These are phyloP conservation scores for Tetrahymena thermophila DNA, from an alignment of 73 alveolate species.

Conservation along the genomic window DNA sequence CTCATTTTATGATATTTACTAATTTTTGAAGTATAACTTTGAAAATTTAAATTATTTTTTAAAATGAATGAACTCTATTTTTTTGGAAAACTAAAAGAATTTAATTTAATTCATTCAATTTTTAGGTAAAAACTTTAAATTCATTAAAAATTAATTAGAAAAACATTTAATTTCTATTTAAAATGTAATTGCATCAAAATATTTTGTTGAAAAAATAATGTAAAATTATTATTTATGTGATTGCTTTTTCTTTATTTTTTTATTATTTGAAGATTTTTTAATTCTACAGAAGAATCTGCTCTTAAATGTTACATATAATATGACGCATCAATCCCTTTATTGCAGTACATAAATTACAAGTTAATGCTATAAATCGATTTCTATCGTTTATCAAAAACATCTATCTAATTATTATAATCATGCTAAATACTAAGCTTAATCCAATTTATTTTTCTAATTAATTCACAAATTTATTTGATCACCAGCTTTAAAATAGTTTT, in stretches of 20 bases:
- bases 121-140: too few species aligned
- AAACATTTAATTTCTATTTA: too few species aligned
- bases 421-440: background rate
- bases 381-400: background rate
- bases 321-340: background rate
- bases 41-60: background rate
- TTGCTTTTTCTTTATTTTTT: too few species aligned
- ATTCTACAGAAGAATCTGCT: background rate
- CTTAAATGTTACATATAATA: background rate
- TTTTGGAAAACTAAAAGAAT: too few species aligned
- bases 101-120: too few species aligned
- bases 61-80: too few species aligned
- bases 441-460: too few species aligned
- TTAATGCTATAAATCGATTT: background rate
- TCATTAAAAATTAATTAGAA: background rate
- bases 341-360: background rate
- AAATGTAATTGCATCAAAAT: too few species aligned
- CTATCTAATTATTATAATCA: background rate
- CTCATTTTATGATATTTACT: background rate
- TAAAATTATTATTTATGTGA: background rate
- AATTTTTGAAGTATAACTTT: background rate
- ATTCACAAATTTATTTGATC: too few species aligned
- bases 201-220: too few species aligned
- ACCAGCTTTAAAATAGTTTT: too few species aligned
- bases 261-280: background rate